Evolutionary conservation across 169 alveolate species (phyloP).

Genomic region (Cryptosporidium muris): DNA sequence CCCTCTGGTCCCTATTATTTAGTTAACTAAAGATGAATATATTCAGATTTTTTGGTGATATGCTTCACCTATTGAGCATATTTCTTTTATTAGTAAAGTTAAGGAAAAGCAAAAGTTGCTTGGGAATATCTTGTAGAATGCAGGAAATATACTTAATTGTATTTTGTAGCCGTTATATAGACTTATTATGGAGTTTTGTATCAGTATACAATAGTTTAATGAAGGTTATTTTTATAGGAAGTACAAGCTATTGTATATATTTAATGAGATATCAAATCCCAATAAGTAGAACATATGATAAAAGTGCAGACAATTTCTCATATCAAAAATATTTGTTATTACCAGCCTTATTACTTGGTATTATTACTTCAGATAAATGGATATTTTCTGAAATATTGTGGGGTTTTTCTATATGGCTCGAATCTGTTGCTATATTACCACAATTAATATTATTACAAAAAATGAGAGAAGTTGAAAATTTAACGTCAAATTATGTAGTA

Average conservation of each 20-base stretch:
- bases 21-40: constrained; percentile 86
- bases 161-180: constrained; percentile 87
- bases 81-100: constrained; percentile 90
- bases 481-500: constrained; percentile 94
- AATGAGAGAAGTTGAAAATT: constrained; percentile 92
- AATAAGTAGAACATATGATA: constrained; percentile 89
- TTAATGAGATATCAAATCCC: constrained; percentile 86
- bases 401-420: constrained; percentile 96
- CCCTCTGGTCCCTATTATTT: not conserved
- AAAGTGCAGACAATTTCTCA: constrained; percentile 90
- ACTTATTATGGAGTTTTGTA: constrained; percentile 83
- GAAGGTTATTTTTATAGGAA: constrained; percentile 88
- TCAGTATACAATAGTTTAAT: constrained; percentile 91
- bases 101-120: constrained; percentile 89
- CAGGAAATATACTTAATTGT: constrained; percentile 94
- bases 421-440: constrained; percentile 95
- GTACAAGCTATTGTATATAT: constrained; percentile 88
- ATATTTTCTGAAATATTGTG: constrained; percentile 87
- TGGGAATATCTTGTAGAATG: constrained; percentile 94
- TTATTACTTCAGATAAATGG: constrained; percentile 76
- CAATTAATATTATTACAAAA: constrained; percentile 92
- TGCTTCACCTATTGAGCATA: constrained; percentile 91
- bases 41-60: constrained; percentile 92
- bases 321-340: constrained; percentile 89
- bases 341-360: constrained; percentile 82